Conservation (phyloP, 345 rosid genomes). For the Anacardium occidentale region DNA sequence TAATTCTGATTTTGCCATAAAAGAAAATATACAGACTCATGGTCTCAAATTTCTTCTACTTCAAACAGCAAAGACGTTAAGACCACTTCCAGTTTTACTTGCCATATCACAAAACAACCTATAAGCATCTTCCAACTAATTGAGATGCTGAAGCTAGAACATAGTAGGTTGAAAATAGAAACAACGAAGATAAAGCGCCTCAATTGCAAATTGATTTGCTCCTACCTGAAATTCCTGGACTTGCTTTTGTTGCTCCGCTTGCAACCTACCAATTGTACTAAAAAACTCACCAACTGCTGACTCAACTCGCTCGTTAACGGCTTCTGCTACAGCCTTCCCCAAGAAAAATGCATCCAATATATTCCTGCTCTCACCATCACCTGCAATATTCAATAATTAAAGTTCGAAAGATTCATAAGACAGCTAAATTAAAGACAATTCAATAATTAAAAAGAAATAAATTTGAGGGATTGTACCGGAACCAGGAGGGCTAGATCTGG, state of each 20-base stretch:
- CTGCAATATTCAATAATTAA: conserved; percentile 34
- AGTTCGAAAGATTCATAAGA: not conserved
- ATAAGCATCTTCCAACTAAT: not conserved
- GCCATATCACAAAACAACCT: not conserved
- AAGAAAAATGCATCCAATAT: conserved; percentile 90
- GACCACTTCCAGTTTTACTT: not conserved
- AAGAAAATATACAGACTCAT: not conserved
- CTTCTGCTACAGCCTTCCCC: conserved; percentile 93
- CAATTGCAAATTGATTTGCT: not conserved
- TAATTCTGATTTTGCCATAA: not conserved
- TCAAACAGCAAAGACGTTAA: too few species aligned
- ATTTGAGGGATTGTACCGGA: conserved; percentile 30
- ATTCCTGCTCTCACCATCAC: conserved; percentile 58
- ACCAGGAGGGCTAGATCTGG: conserved; percentile 30
- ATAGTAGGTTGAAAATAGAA: not conserved
- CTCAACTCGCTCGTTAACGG: conserved; percentile 74
- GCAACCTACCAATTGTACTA: conserved; percentile 66
- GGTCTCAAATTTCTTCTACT: not conserved
- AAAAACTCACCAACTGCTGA: conserved; percentile 81
- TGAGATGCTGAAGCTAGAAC: not conserved
- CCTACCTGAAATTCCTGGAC: conserved; percentile 81
- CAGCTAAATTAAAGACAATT: not conserved
- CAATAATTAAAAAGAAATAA: not conserved
- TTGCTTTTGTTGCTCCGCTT: conserved; percentile 92
- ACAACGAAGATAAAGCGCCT: not conserved